Percentiles rank a stretch among this genome's conserved stretches.
These are phyloP conservation scores for Thozetella sp. DNA, from an alignment of 495 filamentous ascomycete species.

Conservation along the genomic window DNA sequence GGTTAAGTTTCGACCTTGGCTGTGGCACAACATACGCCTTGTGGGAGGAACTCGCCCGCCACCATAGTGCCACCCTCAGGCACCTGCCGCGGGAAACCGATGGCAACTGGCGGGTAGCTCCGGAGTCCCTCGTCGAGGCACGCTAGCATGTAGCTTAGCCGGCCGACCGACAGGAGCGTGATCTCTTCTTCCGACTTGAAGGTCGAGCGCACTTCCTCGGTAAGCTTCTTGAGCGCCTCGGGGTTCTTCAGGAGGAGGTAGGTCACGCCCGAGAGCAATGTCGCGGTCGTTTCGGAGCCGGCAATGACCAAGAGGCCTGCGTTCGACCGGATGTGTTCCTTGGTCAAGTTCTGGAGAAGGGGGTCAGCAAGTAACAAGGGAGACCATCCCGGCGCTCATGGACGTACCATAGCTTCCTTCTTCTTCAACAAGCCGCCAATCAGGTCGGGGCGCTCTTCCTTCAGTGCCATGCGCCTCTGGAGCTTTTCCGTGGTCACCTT, in stretches of 20 bases:
- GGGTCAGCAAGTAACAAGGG: not conserved
- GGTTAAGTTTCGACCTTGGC: conserved; percentile 11
- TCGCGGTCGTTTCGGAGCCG: conserved; percentile 53
- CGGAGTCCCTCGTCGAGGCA: conserved; percentile 53
- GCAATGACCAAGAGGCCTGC: conserved; percentile 15
- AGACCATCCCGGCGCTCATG: too few relatives aligned
- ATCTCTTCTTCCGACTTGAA: conserved; percentile 48
- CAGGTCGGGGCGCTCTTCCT: conserved; percentile 27
- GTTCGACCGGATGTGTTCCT: conserved; percentile 16
- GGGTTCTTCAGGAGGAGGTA: conserved; percentile 48
- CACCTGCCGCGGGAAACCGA: conserved; percentile 36
- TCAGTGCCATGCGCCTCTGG: conserved; percentile 19
- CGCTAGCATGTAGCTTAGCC: conserved; percentile 50
- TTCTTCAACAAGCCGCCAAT: conserved; percentile 36
- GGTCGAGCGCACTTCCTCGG: conserved; percentile 41
- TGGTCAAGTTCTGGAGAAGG: not conserved
- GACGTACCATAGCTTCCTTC: conserved; percentile 18
- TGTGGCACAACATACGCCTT: conserved; percentile 17
- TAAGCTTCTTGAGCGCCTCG: conserved; percentile 30
- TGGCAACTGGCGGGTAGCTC: conserved; percentile 48
- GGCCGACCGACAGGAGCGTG: conserved; percentile 31
- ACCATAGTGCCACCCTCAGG: conserved; percentile 42
- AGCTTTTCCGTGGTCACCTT: conserved; percentile 16
- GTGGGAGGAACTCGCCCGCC: conserved; percentile 34
- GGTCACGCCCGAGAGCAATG: conserved; percentile 38